These are phyloP conservation scores for Clarireedia monteithiana DNA, from an alignment of 2,329 filamentous ascomycete genomes.

Conservation along the genomic window DNA sequence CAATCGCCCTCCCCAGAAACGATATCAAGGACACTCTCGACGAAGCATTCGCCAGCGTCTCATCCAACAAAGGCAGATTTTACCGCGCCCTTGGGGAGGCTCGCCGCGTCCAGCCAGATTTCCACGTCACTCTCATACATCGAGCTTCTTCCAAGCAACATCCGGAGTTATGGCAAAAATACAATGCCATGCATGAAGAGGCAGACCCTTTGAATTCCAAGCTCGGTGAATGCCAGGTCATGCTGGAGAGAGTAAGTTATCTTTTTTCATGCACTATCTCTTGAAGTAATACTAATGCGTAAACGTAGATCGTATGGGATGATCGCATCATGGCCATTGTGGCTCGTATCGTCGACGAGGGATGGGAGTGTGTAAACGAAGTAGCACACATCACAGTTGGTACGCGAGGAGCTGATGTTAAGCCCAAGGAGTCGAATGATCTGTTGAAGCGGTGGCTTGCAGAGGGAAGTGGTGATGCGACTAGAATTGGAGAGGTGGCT, in stretches of 20 bases:
- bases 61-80: constrained; percentile 50
- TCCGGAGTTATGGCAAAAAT: constrained; percentile 68
- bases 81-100: constrained; percentile 68
- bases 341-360: constrained; percentile 58
- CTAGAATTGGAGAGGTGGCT: constrained; percentile 25
- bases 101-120: constrained; percentile 71
- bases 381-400: constrained; percentile 87
- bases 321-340: constrained; percentile 86
- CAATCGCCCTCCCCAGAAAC: constrained; percentile 44
- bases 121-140: constrained; percentile 94
- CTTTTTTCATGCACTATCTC: neutral
- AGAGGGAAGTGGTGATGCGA: constrained; percentile 35
- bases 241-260: constrained; percentile 48
- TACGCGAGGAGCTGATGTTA: constrained; percentile 65
- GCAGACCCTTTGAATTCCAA: constrained; percentile 29
- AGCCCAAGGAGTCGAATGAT: constrained; percentile 92
- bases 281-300: neutral
- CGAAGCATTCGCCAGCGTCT: constrained; percentile 54
- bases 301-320: constrained; percentile 66
- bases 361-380: constrained; percentile 66
- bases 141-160: constrained; percentile 53
- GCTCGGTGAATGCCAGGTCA: constrained; percentile 57
- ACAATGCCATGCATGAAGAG: constrained; percentile 49
- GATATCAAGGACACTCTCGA: constrained; percentile 55
- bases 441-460: constrained; percentile 70